Percentiles rank a stretch among this genome's conserved stretches.
phyloP scores from a whole-genome alignment of 306 rosid species.

The Adenanthera pavonina region DNA sequence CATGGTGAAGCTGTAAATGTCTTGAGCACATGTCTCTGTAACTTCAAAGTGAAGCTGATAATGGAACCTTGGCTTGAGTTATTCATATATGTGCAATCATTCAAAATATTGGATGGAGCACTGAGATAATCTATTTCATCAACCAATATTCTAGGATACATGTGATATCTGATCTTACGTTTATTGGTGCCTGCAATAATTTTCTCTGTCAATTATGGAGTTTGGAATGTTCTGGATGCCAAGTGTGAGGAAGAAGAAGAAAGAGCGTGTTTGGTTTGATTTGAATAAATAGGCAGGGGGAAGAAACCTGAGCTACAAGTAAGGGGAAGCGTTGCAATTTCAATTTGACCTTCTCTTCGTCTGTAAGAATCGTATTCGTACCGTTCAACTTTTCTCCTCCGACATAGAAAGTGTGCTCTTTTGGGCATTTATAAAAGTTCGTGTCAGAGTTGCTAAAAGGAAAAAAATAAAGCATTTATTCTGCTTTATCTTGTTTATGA shows the following conservation, averaged over 20 bases:
- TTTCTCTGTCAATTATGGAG: too few species aligned
- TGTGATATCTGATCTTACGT: not conserved
- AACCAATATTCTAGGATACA: not conserved
- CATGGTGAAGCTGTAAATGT: not conserved
- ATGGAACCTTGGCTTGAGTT: not conserved
- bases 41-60: not conserved
- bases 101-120: not conserved
- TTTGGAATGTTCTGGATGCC: not conserved
- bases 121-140: not conserved
- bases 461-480: not conserved
- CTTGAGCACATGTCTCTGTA: not conserved
- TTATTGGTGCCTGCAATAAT: not conserved
- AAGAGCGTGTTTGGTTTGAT: not conserved
- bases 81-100: not conserved
- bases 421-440: not conserved
- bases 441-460: not conserved
- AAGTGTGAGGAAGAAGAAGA: not conserved
- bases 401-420: not conserved
- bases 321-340: not conserved
- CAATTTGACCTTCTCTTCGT: conserved; percentile 6
- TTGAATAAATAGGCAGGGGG: not conserved
- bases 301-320: not conserved
- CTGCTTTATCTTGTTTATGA: not conserved
- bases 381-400: not conserved
- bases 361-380: not conserved